phyloP scores from a whole-genome alignment of 352 stramenopile genomes.

The Pythium rishiriense region DNA sequence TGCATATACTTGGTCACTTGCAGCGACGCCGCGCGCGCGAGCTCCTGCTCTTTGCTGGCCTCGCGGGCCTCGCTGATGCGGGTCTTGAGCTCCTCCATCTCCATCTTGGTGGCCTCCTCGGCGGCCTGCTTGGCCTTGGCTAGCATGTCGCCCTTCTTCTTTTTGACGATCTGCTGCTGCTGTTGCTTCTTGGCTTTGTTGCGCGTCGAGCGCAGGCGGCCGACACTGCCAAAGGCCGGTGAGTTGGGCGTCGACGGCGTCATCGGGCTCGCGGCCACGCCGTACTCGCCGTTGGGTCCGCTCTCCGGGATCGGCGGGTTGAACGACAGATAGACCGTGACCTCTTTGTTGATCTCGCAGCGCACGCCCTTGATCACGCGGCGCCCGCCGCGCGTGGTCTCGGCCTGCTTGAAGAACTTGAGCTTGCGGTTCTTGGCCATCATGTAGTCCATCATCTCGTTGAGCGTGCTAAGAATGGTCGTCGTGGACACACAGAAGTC shows the following conservation, averaged over 20 bases:
- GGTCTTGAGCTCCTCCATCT: slow-evolving; percentile 86
- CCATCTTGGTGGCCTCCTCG: slow-evolving; percentile 85
- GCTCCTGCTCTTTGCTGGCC: slow-evolving; percentile 80
- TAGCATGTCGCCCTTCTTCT: slow-evolving; percentile 88
- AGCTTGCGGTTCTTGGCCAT: slow-evolving; percentile 87
- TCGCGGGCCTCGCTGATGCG: slow-evolving; percentile 79
- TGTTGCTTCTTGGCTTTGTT: slow-evolving; percentile 86
- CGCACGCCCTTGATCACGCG: slow-evolving; percentile 85
- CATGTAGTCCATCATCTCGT: slow-evolving; percentile 91
- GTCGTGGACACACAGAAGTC: background rate
- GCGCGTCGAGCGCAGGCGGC: slow-evolving; percentile 67
- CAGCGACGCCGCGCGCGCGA: slow-evolving; percentile 60
- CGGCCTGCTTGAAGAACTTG: slow-evolving; percentile 88
- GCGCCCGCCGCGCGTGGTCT: slow-evolving; percentile 82
- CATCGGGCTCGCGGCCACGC: slow-evolving; percentile 83
- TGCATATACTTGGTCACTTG: slow-evolving; percentile 89
- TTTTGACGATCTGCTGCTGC: slow-evolving; percentile 78
- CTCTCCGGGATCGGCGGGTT: slow-evolving; percentile 78
- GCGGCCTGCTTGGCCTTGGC: slow-evolving; percentile 84
- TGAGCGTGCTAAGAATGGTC: slow-evolving; percentile 48
- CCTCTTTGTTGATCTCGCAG: slow-evolving; percentile 87
- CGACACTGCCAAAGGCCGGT: slow-evolving; percentile 54
- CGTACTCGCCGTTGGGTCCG: slow-evolving; percentile 76
- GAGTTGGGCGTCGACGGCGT: slow-evolving; percentile 85
- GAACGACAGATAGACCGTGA: slow-evolving; percentile 83